Conservation (phyloP, 192 early-diverging fungal genomes). For the Coemansia sp. region DNA sequence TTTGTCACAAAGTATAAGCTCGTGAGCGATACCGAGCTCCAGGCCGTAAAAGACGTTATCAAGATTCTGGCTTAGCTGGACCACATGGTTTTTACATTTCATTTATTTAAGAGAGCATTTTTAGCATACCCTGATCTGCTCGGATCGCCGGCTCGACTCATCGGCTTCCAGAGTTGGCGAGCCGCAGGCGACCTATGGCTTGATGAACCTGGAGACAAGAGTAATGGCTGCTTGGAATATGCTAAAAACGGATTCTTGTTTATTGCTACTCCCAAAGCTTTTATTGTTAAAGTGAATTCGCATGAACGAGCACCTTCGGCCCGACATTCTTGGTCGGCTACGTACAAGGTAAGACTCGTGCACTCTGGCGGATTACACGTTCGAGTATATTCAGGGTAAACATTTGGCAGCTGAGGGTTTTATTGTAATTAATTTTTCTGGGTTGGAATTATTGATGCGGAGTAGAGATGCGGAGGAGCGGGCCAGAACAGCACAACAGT, state of each 20-base stretch:
- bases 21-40: constrained; percentile 59
- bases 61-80: constrained; percentile 37
- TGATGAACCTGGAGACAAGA: too few relatives aligned
- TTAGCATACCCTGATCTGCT: too few relatives aligned
- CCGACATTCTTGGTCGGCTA: constrained; percentile 11
- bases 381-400: too few relatives aligned
- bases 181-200: too few relatives aligned
- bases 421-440: too few relatives aligned
- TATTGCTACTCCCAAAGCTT: background rate
- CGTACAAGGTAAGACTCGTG: constrained; percentile 1
- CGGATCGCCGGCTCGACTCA: too few relatives aligned
- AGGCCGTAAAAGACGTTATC: constrained; percentile 55
- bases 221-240: too few relatives aligned
- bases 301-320: constrained; percentile 12
- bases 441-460: too few relatives aligned
- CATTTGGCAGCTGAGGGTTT: too few relatives aligned
- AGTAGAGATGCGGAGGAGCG: constrained; percentile 14
- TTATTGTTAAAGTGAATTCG: constrained; percentile 8
- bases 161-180: too few relatives aligned
- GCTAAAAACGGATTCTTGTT: background rate
- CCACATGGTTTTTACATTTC: too few relatives aligned
- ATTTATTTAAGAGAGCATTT: background rate
- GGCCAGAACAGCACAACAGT: constrained; percentile 8
- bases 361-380: too few relatives aligned
- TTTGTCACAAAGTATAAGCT: constrained; percentile 87